A percentile compares a stretch with the other conserved stretches of the same genome.
Conservation (phyloP, 2,329 filamentous ascomycete species). For the Parascedosporium putredinis region DNA sequence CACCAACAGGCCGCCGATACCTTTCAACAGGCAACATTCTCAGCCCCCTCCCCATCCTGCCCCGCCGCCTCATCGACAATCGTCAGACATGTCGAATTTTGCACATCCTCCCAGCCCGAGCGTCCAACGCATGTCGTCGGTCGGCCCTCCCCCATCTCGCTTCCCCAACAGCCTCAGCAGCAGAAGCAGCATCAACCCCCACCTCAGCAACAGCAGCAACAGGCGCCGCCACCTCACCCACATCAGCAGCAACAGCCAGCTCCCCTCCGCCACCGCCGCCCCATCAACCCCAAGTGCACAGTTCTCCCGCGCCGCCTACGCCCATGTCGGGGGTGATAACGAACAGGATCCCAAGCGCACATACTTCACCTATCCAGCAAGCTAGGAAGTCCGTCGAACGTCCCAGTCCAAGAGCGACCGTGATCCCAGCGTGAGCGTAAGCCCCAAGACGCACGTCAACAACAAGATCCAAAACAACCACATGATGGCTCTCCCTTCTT, state of each 20-base stretch:
- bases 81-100: slow-evolving; percentile 7
- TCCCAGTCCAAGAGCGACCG: slow-evolving; percentile 50
- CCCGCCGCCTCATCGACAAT: slow-evolving; percentile 4
- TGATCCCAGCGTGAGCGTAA: slow-evolving; percentile 63
- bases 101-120: slow-evolving; percentile 45
- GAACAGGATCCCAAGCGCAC: slow-evolving; percentile 31
- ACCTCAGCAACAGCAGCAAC: slow-evolving; percentile 22
- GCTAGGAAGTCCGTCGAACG: slow-evolving; percentile 33
- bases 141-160: slow-evolving; percentile 14
- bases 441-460: slow-evolving; percentile 60
- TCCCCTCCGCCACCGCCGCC: slow-evolving; percentile 22
- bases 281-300: slow-evolving; percentile 24
- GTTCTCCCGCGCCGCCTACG: slow-evolving; percentile 15
- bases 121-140: slow-evolving; percentile 35
- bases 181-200: slow-evolving; percentile 18
- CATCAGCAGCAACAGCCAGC: slow-evolving; percentile 14
- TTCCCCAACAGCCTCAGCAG: slow-evolving; percentile 9
- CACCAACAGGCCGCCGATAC: slow-evolving; percentile 7
- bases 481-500: background rate
- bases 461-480: slow-evolving; percentile 38
- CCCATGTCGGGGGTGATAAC: slow-evolving; percentile 12
- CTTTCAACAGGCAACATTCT: slow-evolving; percentile 8
- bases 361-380: slow-evolving; percentile 34
- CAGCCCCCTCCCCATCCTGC: slow-evolving; percentile 4
- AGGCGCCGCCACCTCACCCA: slow-evolving; percentile 12